Percentiles rank a stretch among this genome's conserved stretches.
Conservation (phyloP, 805 yeast species). For the Ascoidea rubescens region DNA sequence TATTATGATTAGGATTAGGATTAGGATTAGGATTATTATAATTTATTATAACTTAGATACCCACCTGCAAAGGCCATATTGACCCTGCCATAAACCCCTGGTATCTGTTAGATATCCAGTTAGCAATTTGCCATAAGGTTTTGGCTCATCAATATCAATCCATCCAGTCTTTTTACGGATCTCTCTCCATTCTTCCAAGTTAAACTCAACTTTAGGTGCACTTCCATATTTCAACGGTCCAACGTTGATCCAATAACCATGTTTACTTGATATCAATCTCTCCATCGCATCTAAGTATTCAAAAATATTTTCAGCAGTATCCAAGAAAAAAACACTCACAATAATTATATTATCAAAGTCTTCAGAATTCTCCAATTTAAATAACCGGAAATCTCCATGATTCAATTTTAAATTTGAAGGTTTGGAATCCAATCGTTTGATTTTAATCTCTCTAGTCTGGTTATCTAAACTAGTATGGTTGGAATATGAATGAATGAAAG, state of each 20-base stretch:
- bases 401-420: constrained; percentile 35
- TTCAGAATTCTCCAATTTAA: constrained; percentile 20
- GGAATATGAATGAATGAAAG: constrained; percentile 54
- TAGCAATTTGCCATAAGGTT: constrained; percentile 19
- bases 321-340: constrained; percentile 67
- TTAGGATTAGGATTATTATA: no score
- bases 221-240: constrained; percentile 93
- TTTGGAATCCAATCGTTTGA: constrained; percentile 17
- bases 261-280: constrained; percentile 24
- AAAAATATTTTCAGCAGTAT: constrained; percentile 80
- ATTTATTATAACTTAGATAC: constrained; percentile 13
- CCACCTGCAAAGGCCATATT: constrained; percentile 55
- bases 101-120: constrained; percentile 57
- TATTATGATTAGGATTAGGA: no score
- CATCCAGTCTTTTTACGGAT: constrained; percentile 52
- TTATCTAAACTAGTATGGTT: constrained; percentile 35
- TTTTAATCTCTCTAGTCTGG: constrained; percentile 34
- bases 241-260: constrained; percentile 71
- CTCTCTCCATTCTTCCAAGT: constrained; percentile 49
- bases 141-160: constrained; percentile 27
- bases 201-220: constrained; percentile 63
- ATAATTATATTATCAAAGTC: constrained; percentile 35
- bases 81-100: constrained; percentile 64
- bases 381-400: constrained; percentile 53
- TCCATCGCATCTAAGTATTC: constrained; percentile 60